Evolutionary conservation across 1,284 basidiomycete species (phyloP).

Genomic region (Trichosporon faecale): DNA sequence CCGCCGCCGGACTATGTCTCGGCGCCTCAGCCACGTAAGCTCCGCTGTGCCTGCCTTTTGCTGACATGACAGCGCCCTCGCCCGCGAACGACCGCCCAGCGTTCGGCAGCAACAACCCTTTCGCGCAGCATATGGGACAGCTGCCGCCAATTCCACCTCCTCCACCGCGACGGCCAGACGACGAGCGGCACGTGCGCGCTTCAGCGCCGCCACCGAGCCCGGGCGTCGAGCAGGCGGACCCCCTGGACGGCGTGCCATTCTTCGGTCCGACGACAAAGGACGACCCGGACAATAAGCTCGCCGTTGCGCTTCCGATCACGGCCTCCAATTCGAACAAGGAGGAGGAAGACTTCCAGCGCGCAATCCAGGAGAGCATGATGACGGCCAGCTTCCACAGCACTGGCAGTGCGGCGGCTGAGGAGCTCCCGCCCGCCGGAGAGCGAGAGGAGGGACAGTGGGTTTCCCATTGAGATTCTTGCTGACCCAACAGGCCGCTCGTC

Average conservation of each 20-base stretch:
- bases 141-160: slow-evolving; percentile 8
- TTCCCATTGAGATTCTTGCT: background rate
- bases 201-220: slow-evolving; percentile 44
- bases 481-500: slow-evolving; percentile 16
- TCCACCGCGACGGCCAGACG: slow-evolving; percentile 39
- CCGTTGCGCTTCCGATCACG: slow-evolving; percentile 23
- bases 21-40: background rate
- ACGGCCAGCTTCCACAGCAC: slow-evolving; percentile 45
- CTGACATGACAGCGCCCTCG: slow-evolving; percentile 9
- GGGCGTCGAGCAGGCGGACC: slow-evolving; percentile 13
- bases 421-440: slow-evolving; percentile 23
- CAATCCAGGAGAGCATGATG: slow-evolving; percentile 49
- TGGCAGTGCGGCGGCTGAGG: slow-evolving; percentile 12
- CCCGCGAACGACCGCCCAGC: slow-evolving; percentile 10
- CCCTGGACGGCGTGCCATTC: slow-evolving; percentile 15
- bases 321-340: slow-evolving; percentile 28
- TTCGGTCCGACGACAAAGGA: slow-evolving; percentile 45
- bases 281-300: slow-evolving; percentile 37
- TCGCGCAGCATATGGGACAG: slow-evolving; percentile 27
- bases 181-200: slow-evolving; percentile 40
- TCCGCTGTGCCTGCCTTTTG: background rate
- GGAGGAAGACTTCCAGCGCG: slow-evolving; percentile 45
- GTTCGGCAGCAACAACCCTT: slow-evolving; percentile 20
- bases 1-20: background rate
- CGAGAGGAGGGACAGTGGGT: slow-evolving; percentile 38